A percentile compares a stretch with the other conserved stretches of the same genome.
phyloP scores from a whole-genome alignment of 371 early-diverging fungal genomes.

The Rhizopus arrhizus region DNA sequence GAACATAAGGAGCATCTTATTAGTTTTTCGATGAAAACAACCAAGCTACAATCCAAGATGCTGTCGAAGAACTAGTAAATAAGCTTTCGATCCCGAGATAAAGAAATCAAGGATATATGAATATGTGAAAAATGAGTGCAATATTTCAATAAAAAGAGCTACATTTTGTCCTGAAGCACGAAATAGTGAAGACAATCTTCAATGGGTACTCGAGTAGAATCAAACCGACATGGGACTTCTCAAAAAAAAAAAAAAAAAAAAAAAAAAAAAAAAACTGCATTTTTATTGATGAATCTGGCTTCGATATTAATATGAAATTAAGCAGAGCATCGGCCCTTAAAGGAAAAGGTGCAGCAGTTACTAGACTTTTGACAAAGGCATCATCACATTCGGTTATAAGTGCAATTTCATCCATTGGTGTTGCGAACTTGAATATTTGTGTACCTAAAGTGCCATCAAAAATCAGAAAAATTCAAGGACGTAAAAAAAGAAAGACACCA shows the following conservation, averaged over 20 bases:
- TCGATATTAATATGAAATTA: constrained; percentile 8
- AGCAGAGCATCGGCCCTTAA: constrained; percentile 4
- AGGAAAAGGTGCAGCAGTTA: background rate
- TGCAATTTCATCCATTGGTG: constrained; percentile 6
- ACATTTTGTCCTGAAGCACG: too few relatives aligned
- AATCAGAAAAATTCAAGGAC: too few relatives aligned
- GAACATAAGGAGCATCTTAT: background rate
- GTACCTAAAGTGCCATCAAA: constrained; percentile 2
- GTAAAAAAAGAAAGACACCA: constrained; percentile 9
- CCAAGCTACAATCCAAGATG: too few relatives aligned
- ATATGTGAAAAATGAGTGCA: too few relatives aligned
- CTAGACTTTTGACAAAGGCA: constrained; percentile 3
- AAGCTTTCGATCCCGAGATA: too few relatives aligned
- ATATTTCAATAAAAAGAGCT: too few relatives aligned
- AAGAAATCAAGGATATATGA: too few relatives aligned
- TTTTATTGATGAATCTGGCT: too few relatives aligned
- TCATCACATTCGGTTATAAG: constrained; percentile 6
- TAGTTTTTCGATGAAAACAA: background rate
- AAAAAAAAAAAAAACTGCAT: background rate
- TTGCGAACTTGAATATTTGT: constrained; percentile 7
- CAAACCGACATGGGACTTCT: constrained; percentile 4
- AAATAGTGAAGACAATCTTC: background rate
- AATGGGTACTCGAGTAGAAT: constrained; percentile 2
- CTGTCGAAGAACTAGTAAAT: too few relatives aligned
- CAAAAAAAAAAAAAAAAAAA: background rate